Evolutionary conservation across 2,329 filamentous ascomycete genomes (phyloP).

Genomic region (Didymella segeticola): DNA sequence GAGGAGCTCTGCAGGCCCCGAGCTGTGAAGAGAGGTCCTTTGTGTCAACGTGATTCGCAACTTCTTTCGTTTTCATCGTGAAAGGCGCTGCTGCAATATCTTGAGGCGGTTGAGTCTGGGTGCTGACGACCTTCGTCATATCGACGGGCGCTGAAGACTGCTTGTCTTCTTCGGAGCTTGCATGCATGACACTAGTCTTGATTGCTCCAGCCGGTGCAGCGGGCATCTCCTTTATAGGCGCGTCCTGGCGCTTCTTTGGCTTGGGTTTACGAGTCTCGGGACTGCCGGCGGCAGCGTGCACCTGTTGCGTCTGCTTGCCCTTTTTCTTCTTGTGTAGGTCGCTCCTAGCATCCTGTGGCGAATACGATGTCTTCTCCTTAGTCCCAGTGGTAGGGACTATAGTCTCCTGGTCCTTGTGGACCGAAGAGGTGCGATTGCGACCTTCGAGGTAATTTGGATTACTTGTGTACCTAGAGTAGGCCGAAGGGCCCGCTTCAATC

Average conservation of each 20-base stretch:
- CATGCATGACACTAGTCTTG: background rate
- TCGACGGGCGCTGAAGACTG: background rate
- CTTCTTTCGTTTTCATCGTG: background rate
- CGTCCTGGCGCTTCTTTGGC: constrained; percentile 20
- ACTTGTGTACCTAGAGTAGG: constrained; percentile 4
- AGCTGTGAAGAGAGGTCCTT: background rate
- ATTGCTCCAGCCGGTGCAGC: background rate
- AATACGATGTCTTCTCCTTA: constrained; percentile 29
- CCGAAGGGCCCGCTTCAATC: background rate
- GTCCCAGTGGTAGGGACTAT: background rate
- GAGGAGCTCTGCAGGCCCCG: background rate
- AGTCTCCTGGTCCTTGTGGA: background rate
- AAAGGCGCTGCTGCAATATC: background rate
- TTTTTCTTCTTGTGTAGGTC: constrained; percentile 30
- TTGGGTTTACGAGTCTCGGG: constrained; percentile 27
- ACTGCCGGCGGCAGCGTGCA: constrained; percentile 12
- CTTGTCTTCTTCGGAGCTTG: background rate
- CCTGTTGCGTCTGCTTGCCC: constrained; percentile 11
- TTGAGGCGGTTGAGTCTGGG: background rate
- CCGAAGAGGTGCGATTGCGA: background rate
- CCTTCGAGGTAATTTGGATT: background rate
- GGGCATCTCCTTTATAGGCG: constrained; percentile 17
- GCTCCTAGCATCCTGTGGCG: constrained; percentile 48
- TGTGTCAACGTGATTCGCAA: background rate
- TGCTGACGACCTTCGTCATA: background rate